phyloP scores from a whole-genome alignment of 495 filamentous ascomycete genomes.

The Penicillium dipodomyicola region DNA sequence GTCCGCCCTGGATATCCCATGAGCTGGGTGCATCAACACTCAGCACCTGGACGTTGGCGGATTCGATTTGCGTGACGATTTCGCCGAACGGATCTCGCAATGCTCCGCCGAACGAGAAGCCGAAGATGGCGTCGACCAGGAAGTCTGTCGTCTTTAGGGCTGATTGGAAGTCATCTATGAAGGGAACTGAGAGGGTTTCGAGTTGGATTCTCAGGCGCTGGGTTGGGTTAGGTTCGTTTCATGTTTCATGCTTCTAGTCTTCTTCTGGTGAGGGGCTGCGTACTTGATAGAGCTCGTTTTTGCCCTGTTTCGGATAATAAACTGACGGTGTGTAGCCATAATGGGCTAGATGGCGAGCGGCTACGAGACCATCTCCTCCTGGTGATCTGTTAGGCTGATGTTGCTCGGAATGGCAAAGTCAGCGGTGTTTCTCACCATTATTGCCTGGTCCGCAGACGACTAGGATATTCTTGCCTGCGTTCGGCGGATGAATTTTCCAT shows the following conservation, averaged over 20 bases:
- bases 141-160: constrained; percentile 69
- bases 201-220: constrained; percentile 82
- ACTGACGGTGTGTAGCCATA: constrained; percentile 88
- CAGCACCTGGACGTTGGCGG: constrained; percentile 71
- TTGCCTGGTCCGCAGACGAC: constrained; percentile 93
- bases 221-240: neutral
- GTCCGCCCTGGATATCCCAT: constrained; percentile 88
- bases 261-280: neutral
- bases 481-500: constrained; percentile 65
- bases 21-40: constrained; percentile 90
- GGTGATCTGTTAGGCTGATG: constrained; percentile 11
- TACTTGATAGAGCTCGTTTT: constrained; percentile 86
- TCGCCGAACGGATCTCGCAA: constrained; percentile 85
- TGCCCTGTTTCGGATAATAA: constrained; percentile 89
- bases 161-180: constrained; percentile 73
- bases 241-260: neutral
- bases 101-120: constrained; percentile 91
- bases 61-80: constrained; percentile 73
- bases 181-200: constrained; percentile 74
- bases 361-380: constrained; percentile 94
- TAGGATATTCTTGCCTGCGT: constrained; percentile 68
- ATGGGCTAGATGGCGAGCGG: constrained; percentile 89
- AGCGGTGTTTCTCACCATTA: constrained; percentile 61
- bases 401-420: constrained; percentile 2
- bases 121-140: constrained; percentile 92